Evolutionary conservation across 1,284 basidiomycete species (phyloP), one percentile per base, ranked within the genome.

Genomic region (Nidula niveotomentosa): DNA sequence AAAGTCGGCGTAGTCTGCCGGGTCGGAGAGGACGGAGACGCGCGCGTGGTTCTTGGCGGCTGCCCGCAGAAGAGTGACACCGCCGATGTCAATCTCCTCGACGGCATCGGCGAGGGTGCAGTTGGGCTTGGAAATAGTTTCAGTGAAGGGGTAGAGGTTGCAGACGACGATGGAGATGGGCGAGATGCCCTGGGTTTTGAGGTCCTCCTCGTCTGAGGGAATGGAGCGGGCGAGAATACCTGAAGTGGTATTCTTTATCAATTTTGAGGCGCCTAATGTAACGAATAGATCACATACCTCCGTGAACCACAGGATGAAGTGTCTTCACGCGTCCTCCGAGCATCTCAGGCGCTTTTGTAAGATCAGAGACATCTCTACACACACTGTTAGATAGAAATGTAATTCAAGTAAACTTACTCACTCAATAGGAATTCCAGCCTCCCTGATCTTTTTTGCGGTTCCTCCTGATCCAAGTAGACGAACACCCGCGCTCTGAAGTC

Each of bases 331-430:
- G 84, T 45, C 97, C 97, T 53, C 96, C 96, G 12, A 99, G 84
- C 94, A 99, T 99, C 74, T 99, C 97, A n/a, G 96, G 97, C 1
- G 96, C 96, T 68, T 96, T 96, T 51, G 97, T 99, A 74, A 99
- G 92, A 67, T 95, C 93, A 17, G 95, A 94, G 47, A 99, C 96
- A 84, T 99, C 97, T 62, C 96, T 98, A 62, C 12, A 13, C 15
- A 30, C 50, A n/a, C 6, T 36, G 8, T 18, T 30, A 37, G 18
- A 36, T 41, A 47, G 4, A 47, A 36, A 30, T 33, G 23, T 6
- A 36, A 8, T 18, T 12, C 34, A 50, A 48, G 36, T 41, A 49
- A 33, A 10, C 37, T 54, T 12, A 81, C 90, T 63, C 67, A 93
- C 95, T 94, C 87, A 64, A 99, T 96, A 51, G 88, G 80, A 58